Evolutionary conservation across 768 basidiomycete species (phyloP), one percentile per base, ranked within the genome.

Genomic region (Vararia minispora): DNA sequence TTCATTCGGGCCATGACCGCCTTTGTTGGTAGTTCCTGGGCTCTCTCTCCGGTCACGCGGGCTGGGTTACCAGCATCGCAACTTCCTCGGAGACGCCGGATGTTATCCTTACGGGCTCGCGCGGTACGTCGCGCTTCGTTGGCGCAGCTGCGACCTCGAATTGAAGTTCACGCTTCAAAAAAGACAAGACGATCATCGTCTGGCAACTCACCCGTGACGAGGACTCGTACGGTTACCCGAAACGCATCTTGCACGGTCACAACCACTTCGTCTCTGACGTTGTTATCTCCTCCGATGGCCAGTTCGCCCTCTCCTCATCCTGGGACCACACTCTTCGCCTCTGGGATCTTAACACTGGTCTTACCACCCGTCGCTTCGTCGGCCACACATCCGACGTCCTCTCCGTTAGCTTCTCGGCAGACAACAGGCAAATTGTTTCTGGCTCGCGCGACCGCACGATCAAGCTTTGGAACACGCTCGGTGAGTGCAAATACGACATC

Each of bases 241-340:
- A 98, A 71, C 81, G 84, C 58, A 87, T 97, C 56, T 82, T 99
- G 44, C 84, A 89, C 60, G 94, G 95, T 46, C 95, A 99, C 74
- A 98, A 97, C 69, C 94, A 95, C 72, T 97, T 97, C 60, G 92
- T 97, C 43, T 97, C 91, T 28, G 92, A 97, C 58, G 87, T 98
- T 52, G 94, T 95, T 54, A 92, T 97, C 62, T 97, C 94, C 43
- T 95, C 94, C 44, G 95, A 99, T 60, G 95, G 95, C 56, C 94
- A 98, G 68, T 98, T 97, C 63, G 94, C 95, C 32, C 83, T 99
- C 45, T 98, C 95, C 47, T 86, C 95, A 27, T 98, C 94, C 29
- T 98, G 95, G 95, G 95, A 99, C 69, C 94, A 98, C 71, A 98
- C 95, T 27, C 85, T 99, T 54, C 87, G 95, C 57, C 81, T 99